Conservation (phyloP, 805 yeast genomes). For the Candida pseudofarinosa region DNA sequence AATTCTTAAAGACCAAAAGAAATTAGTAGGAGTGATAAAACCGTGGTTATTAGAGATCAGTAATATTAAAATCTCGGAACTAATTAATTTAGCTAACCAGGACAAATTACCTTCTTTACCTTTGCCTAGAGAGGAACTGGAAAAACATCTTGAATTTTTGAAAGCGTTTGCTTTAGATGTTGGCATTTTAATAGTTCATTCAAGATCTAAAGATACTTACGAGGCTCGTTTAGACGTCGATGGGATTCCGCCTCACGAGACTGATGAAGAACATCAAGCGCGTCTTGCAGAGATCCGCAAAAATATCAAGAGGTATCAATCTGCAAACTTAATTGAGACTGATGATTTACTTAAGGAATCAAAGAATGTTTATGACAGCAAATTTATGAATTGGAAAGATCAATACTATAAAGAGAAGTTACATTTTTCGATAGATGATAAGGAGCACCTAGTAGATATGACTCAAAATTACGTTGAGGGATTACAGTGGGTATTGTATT, state of each 20-base stretch:
- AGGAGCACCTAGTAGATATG: slow-evolving; percentile 54
- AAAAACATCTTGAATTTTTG: slow-evolving; percentile 55
- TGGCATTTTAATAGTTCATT: slow-evolving; percentile 64
- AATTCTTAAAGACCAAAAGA: slow-evolving; percentile 68
- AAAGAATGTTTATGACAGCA: slow-evolving; percentile 63
- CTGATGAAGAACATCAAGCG: slow-evolving; percentile 58
- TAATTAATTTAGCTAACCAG: slow-evolving; percentile 27
- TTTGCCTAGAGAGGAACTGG: slow-evolving; percentile 46
- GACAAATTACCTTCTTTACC: slow-evolving; percentile 23
- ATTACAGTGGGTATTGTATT: slow-evolving; percentile 91
- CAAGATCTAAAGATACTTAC: slow-evolving; percentile 52
- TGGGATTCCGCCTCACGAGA: slow-evolving; percentile 65
- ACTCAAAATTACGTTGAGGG: slow-evolving; percentile 88
- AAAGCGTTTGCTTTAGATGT: slow-evolving; percentile 62
- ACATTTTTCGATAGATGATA: slow-evolving; percentile 60
- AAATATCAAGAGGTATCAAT: slow-evolving; percentile 60
- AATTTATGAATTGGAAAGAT: slow-evolving; percentile 80
- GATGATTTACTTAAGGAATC: slow-evolving; percentile 44
- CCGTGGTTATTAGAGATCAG: slow-evolving; percentile 45
- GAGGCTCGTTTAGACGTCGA: slow-evolving; percentile 65
- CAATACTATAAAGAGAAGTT: slow-evolving; percentile 81
- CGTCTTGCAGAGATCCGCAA: slow-evolving; percentile 50
- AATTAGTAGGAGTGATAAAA: slow-evolving; percentile 55
- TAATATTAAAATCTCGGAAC: slow-evolving; percentile 27
- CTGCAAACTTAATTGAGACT: slow-evolving; percentile 59